Conservation (phyloP, 2,329 filamentous ascomycete species). For the Penicillium psychrosexuale region DNA sequence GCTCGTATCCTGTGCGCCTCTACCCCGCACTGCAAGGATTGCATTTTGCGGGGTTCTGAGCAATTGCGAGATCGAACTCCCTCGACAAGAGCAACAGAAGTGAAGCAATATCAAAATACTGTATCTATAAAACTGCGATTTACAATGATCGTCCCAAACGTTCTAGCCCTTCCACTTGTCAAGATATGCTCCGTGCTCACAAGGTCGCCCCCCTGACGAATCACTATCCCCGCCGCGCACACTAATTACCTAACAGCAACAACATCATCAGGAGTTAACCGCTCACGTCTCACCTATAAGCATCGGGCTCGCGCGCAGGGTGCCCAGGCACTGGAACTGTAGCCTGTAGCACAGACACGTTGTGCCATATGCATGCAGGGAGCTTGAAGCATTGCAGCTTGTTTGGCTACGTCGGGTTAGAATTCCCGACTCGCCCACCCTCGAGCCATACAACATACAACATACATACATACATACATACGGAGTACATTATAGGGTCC, state of each 20-base stretch:
- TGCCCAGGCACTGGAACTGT: conserved; percentile 11
- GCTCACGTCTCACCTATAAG: conserved; percentile 6
- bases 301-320: conserved; percentile 3
- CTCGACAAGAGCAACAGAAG: background rate
- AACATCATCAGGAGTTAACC: conserved; percentile 4
- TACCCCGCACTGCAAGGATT: conserved; percentile 29
- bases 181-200: conserved; percentile 25
- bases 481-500: too few species aligned
- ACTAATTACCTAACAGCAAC: conserved; percentile 35
- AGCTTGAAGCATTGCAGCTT: conserved; percentile 5
- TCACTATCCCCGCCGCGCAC: conserved; percentile 18
- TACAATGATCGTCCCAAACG: conserved; percentile 2
- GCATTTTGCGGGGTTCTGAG: conserved; percentile 24
- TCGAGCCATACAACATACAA: background rate
- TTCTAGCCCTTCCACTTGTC: conserved; percentile 23
- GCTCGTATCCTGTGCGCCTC: background rate
- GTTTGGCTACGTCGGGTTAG: background rate
- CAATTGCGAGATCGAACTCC: conserved; percentile 14
- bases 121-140: background rate
- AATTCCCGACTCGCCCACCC: background rate
- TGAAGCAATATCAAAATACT: background rate
- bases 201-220: conserved; percentile 20
- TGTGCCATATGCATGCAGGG: background rate
- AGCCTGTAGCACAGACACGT: conserved; percentile 2
- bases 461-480: too few species aligned